These are phyloP conservation scores for Cyamopsis tetragonoloba DNA, from an alignment of 306 rosid genomes.

Conservation along the genomic window DNA sequence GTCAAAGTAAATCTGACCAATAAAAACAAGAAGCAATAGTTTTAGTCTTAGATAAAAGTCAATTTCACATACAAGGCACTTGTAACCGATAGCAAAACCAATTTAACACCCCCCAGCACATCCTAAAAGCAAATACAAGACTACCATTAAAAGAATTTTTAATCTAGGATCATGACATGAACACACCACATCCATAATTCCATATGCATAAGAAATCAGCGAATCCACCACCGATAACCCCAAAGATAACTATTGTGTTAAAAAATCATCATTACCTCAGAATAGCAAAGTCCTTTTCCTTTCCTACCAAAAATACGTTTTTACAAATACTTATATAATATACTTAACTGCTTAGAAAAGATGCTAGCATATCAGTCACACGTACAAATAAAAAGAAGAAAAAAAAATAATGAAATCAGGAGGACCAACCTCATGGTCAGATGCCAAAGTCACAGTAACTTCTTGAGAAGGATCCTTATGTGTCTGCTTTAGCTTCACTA, in stretches of 20 bases:
- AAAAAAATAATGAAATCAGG: background rate
- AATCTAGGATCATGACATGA: no score
- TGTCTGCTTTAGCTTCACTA: conserved; percentile 56
- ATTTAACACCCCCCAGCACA: background rate
- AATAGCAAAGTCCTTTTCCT: background rate
- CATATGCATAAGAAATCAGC: background rate
- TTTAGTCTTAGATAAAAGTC: background rate
- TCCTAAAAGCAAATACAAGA: background rate
- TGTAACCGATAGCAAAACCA: background rate
- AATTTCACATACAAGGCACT: background rate
- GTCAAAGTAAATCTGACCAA: background rate
- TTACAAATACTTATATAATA: background rate
- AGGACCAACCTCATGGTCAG: conserved; percentile 51
- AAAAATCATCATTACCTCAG: background rate
- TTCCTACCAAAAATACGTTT: background rate
- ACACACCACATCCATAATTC: no score
- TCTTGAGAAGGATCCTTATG: conserved; percentile 40
- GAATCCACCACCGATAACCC: background rate
- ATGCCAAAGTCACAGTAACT: conserved; percentile 30
- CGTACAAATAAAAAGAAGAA: background rate
- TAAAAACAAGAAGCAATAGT: background rate
- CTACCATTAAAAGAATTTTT: background rate
- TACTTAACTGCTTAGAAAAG: no score
- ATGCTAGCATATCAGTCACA: background rate
- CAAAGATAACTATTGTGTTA: background rate